Conservation (phyloP, 768 basidiomycete genomes). For the Macrocybe gigantea region DNA sequence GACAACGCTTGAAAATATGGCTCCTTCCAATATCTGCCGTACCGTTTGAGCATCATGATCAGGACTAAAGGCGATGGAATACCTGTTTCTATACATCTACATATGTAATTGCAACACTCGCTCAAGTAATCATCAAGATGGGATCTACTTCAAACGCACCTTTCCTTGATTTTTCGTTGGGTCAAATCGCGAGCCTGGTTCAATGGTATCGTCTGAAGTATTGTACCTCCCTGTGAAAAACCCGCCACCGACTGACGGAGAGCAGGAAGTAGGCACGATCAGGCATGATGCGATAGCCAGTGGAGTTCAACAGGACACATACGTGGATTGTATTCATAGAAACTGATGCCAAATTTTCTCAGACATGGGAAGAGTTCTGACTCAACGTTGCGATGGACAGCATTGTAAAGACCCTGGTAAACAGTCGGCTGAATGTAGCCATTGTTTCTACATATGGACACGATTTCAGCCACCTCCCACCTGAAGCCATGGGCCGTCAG, state of each 20-base stretch:
- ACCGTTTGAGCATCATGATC: slow-evolving; percentile 10
- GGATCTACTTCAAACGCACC: slow-evolving; percentile 18
- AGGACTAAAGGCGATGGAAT: too few relatives aligned
- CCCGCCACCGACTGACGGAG: slow-evolving; percentile 47
- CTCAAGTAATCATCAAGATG: not conserved
- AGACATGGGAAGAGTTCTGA: slow-evolving; percentile 49
- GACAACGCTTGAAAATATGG: slow-evolving; percentile 17
- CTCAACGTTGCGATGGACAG: slow-evolving; percentile 32
- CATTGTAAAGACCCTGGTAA: slow-evolving; percentile 45
- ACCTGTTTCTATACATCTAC: slow-evolving; percentile 32
- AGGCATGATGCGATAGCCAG: not conserved
- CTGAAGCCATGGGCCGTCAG: slow-evolving; percentile 16
- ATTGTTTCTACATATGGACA: slow-evolving; percentile 48
- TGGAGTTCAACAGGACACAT: slow-evolving; percentile 9
- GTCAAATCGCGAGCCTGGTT: slow-evolving; percentile 56
- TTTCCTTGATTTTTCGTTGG: slow-evolving; percentile 37
- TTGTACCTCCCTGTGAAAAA: slow-evolving; percentile 52
- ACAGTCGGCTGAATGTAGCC: slow-evolving; percentile 50
- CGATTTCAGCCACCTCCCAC: slow-evolving; percentile 60
- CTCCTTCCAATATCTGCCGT: slow-evolving; percentile 19
- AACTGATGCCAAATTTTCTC: slow-evolving; percentile 49
- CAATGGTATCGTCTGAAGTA: slow-evolving; percentile 31
- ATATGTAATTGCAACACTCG: not conserved
- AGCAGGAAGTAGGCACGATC: too few relatives aligned
- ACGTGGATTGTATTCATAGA: slow-evolving; percentile 55